These are phyloP conservation scores for Panaeolus cyanescens DNA, from an alignment of 768 basidiomycete genomes.

Conservation along the genomic window DNA sequence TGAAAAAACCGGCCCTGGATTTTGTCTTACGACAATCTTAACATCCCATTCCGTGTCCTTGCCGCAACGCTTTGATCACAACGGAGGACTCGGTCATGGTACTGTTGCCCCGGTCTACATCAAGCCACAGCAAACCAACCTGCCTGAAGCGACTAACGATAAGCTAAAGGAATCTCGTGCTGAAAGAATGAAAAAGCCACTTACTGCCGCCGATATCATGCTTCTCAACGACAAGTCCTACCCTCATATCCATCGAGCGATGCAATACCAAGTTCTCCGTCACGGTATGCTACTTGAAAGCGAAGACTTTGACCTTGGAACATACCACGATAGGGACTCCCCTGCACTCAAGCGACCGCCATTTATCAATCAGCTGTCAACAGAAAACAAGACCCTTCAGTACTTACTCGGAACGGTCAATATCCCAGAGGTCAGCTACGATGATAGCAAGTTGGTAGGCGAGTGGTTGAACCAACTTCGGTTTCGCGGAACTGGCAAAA, in stretches of 20 bases:
- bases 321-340: slow-evolving; percentile 23
- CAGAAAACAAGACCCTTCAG: slow-evolving; percentile 28
- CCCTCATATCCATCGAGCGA: slow-evolving; percentile 12
- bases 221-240: slow-evolving; percentile 14
- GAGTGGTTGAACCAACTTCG: slow-evolving; percentile 33
- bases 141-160: slow-evolving; percentile 17
- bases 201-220: slow-evolving; percentile 24
- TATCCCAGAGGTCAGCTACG: slow-evolving; percentile 41
- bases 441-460: slow-evolving; percentile 34
- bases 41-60: slow-evolving; percentile 35
- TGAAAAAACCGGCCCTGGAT: slow-evolving; percentile 27
- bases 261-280: slow-evolving; percentile 21
- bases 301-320: slow-evolving; percentile 28
- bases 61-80: slow-evolving; percentile 38
- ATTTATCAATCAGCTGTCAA: slow-evolving; percentile 23
- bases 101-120: slow-evolving; percentile 36
- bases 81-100: slow-evolving; percentile 34
- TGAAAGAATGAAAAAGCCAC: slow-evolving; percentile 20
- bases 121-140: slow-evolving; percentile 20
- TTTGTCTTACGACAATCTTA: slow-evolving; percentile 38
- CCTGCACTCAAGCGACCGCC: slow-evolving; percentile 14
- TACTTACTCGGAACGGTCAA: slow-evolving; percentile 35
- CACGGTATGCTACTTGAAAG: slow-evolving; percentile 25
- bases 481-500: slow-evolving; percentile 16
- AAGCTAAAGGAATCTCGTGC: slow-evolving; percentile 20